Conservation (phyloP, 164 flowering plant species). For the Kingdonia uniflora region DNA sequence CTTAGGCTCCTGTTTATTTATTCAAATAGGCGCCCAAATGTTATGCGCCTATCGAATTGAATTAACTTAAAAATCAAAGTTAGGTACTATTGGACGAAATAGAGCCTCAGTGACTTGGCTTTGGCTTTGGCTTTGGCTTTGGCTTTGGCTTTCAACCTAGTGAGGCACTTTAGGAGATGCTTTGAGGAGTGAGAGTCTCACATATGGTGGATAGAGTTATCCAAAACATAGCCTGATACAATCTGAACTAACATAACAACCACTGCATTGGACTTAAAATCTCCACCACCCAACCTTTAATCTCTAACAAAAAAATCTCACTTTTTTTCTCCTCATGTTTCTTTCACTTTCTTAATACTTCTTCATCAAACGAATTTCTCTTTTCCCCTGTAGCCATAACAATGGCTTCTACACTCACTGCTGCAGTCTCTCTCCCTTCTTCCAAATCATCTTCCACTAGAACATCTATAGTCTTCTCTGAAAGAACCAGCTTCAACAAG, state of each 20-base stretch:
- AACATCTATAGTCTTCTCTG: constrained; percentile 38
- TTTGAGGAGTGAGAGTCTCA: too few species aligned
- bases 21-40: too few species aligned
- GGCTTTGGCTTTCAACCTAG: too few species aligned
- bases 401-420: constrained; percentile 77
- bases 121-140: too few species aligned
- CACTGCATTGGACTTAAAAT: constrained; percentile 36
- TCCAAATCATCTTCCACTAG: constrained; percentile 57
- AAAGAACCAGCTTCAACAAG: constrained; percentile 58
- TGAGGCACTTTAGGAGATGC: too few species aligned
- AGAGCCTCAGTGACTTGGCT: too few species aligned
- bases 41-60: too few species aligned
- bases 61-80: too few species aligned
- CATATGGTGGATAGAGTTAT: constrained; percentile 28
- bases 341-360: constrained; percentile 2
- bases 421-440: constrained; percentile 72
- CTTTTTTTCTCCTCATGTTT: neutral
- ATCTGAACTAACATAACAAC: constrained; percentile 13
- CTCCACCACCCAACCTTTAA: constrained; percentile 60
- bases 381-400: constrained; percentile 8
- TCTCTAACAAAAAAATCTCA: constrained; percentile 12
- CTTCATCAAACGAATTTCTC: neutral
- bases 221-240: constrained; percentile 21
- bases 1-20: too few species aligned
- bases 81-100: too few species aligned